These are phyloP conservation scores for Coemansia sp. DNA, from an alignment of 192 early-diverging fungal species.

Conservation along the genomic window DNA sequence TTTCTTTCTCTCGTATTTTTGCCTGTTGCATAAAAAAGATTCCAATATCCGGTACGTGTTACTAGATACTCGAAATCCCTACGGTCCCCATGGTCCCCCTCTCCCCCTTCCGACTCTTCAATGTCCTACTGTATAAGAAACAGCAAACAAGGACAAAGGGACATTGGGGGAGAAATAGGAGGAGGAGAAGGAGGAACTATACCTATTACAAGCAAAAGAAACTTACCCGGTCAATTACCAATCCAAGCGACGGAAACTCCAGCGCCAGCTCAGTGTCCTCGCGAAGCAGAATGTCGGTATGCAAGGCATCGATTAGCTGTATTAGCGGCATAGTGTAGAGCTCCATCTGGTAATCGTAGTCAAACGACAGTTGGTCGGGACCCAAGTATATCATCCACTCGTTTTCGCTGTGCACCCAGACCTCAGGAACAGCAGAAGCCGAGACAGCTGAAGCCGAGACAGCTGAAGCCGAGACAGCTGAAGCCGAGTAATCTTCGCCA, in stretches of 20 bases:
- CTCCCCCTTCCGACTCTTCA: neutral
- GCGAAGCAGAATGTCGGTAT: slow-evolving; percentile 30
- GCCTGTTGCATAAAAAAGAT: too few species aligned
- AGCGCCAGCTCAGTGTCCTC: slow-evolving; percentile 34
- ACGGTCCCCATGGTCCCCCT: neutral
- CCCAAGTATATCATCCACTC: slow-evolving; percentile 52
- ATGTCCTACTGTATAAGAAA: neutral
- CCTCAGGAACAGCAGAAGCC: slow-evolving; percentile 20
- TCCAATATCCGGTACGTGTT: too few species aligned
- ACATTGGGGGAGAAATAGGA: neutral
- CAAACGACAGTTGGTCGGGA: slow-evolving; percentile 31
- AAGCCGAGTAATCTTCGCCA: neutral
- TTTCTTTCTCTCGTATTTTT: neutral
- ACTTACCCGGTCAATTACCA: slow-evolving; percentile 50
- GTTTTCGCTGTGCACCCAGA: slow-evolving; percentile 43
- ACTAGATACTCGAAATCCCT: neutral
- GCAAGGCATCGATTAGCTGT: slow-evolving; percentile 38
- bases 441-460: neutral
- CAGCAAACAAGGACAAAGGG: neutral
- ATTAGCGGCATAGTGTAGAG: slow-evolving; percentile 33
- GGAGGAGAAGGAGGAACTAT: too few species aligned
- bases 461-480: neutral
- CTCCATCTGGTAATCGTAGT: slow-evolving; percentile 18
- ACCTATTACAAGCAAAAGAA: neutral
- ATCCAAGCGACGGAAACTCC: slow-evolving; percentile 45